phyloP scores from a whole-genome alignment of 352 stramenopile species.

The Globisporangium paroecandrum region DNA sequence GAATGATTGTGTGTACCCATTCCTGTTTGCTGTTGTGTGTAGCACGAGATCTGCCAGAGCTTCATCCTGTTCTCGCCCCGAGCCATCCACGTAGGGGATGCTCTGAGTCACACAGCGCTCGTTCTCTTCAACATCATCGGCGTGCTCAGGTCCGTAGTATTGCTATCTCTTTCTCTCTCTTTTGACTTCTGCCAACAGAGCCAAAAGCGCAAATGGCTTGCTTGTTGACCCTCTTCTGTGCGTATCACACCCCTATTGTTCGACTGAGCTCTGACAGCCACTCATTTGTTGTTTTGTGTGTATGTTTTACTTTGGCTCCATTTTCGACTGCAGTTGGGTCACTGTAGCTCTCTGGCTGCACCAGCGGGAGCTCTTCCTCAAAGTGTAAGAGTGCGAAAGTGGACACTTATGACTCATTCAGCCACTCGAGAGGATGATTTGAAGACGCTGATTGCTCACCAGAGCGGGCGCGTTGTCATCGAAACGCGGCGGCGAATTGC shows the following conservation, averaged over 20 bases:
- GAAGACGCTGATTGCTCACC: not conserved
- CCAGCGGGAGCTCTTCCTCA: slow-evolving; percentile 23
- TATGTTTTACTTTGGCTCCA: not conserved
- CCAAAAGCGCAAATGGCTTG: not conserved
- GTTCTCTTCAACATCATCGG: slow-evolving; percentile 47
- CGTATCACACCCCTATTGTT: not conserved
- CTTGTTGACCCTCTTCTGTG: not conserved
- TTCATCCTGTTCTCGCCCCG: slow-evolving; percentile 45
- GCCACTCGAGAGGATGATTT: not conserved
- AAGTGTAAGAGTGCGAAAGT: slow-evolving; percentile 14
- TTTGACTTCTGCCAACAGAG: not conserved
- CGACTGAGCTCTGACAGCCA: not conserved
- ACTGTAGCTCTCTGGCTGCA: slow-evolving; percentile 36
- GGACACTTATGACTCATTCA: no score
- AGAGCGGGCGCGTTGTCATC: not conserved
- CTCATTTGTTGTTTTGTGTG: slow-evolving; percentile 8
- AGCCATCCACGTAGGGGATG: slow-evolving; percentile 16
- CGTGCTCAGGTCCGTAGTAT: slow-evolving; percentile 31
- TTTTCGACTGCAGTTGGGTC: slow-evolving; percentile 29
- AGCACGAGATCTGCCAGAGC: slow-evolving; percentile 60
- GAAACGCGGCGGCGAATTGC: not conserved
- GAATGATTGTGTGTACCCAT: slow-evolving; percentile 5
- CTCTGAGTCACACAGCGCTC: slow-evolving; percentile 25
- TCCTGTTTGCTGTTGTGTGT: no score
- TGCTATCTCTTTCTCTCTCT: not conserved